phyloP scores from a whole-genome alignment of 2,329 filamentous ascomycete species.

The Thelonectria rubi region DNA sequence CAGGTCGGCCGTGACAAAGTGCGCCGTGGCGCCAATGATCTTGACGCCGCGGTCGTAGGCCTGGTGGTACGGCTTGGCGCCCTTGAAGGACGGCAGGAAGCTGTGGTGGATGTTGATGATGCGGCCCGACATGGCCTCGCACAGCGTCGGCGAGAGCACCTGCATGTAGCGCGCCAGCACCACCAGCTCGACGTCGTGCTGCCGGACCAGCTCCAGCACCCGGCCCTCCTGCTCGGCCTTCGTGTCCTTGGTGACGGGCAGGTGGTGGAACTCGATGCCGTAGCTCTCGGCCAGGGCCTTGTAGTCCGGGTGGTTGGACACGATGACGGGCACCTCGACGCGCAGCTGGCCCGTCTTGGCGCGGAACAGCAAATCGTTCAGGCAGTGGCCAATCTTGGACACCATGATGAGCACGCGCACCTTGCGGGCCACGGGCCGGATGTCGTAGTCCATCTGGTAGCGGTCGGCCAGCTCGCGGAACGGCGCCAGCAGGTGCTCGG shows the following conservation, averaged over 20 bases:
- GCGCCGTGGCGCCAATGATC: slow-evolving; percentile 86
- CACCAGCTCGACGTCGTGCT: slow-evolving; percentile 78
- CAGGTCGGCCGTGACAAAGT: slow-evolving; percentile 85
- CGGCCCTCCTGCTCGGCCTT: slow-evolving; percentile 77
- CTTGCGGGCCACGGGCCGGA: slow-evolving; percentile 74
- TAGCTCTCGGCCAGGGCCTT: slow-evolving; percentile 74
- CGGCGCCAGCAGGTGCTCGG: slow-evolving; percentile 60
- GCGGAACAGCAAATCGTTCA: slow-evolving; percentile 85
- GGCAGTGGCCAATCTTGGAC: slow-evolving; percentile 86
- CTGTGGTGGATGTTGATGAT: slow-evolving; percentile 95
- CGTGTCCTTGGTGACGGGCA: slow-evolving; percentile 81
- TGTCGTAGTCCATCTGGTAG: slow-evolving; percentile 75
- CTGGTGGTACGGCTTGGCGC: slow-evolving; percentile 88
- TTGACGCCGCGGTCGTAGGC: slow-evolving; percentile 87
- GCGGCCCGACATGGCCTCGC: slow-evolving; percentile 80
- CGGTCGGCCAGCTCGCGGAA: slow-evolving; percentile 70
- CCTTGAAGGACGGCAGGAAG: slow-evolving; percentile 88
- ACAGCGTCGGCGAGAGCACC: slow-evolving; percentile 78
- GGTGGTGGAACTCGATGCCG: slow-evolving; percentile 81
- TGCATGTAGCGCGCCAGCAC: slow-evolving; percentile 91
- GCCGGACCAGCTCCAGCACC: slow-evolving; percentile 74
- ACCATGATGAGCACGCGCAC: slow-evolving; percentile 87
- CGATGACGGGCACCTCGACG: slow-evolving; percentile 76
- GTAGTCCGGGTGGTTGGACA: slow-evolving; percentile 85
- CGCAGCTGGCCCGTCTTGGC: slow-evolving; percentile 77